Evolutionary conservation across 352 stramenopile genomes (phyloP), one percentile per base, ranked within the genome.

Genomic region (Globisporangium orthogonon): DNA sequence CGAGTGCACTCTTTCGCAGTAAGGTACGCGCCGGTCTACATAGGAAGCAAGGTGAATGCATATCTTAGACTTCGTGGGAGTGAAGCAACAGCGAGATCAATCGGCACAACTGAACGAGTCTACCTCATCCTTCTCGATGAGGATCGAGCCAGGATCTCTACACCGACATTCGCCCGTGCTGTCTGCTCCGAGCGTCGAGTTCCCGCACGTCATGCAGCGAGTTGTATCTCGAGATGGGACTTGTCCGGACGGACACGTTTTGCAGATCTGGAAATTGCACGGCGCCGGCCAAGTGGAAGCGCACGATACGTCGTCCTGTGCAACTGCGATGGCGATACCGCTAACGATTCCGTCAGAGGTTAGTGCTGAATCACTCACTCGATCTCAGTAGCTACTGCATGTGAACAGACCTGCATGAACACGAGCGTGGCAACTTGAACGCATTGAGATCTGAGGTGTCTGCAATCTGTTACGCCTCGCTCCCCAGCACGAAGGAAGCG

Each of bases 201-300:
- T 75, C 0, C 82, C 83, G 37, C 83, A 93, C 18, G 60, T 1
- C 51, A 91, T 73, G 49, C 83, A 93, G 0, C 59, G 63, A 7
- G 63, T 65, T 2, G 60, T 62, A 41, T 91, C 78, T 13, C 56
- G 60, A 14, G 67, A 79, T 2, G 80, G 67, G 28, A 76, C 78
- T 53, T 74, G 62, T 9, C 65, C 59, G 0, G 40, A 31, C 13
- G 65, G 60, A 58, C 82, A 91, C 6, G 17, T 58, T 7, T 62
- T 59, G 50, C 82, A 91, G 4, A 50, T n/a, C 0, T 78, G 37
- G 14, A 71, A 50, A 49, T 66, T 86, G 56, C 82, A 89, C 2
- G 82, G 77, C 3, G 66, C 74, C 9, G 82, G 82, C 82, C 82
- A 91, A 10, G 70, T 83, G 9, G 78, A 73, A 28, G 73, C 67